Conservation (phyloP, 352 stramenopile species). For the Phytophthora tentaculata region DNA sequence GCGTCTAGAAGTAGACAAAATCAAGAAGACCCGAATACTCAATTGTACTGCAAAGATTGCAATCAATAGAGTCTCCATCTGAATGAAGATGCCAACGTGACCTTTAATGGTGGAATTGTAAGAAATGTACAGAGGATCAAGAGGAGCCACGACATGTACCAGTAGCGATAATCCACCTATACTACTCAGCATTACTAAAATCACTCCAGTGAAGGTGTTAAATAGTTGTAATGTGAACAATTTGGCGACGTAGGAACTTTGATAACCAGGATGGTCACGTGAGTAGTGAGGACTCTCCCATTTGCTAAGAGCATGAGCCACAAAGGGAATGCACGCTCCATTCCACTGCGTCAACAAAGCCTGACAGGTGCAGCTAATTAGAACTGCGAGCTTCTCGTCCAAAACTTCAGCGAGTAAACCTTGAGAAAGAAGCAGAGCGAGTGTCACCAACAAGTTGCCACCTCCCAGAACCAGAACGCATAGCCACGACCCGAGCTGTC, state of each 20-base stretch:
- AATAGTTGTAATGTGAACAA: conserved; percentile 50
- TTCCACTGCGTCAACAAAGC: conserved; percentile 38
- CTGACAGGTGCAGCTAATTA: conserved; percentile 36
- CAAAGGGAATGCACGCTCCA: conserved; percentile 25
- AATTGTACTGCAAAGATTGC: conserved; percentile 44
- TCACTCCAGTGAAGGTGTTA: conserved; percentile 46
- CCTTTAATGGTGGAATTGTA: conserved; percentile 22
- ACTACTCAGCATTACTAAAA: conserved; percentile 39
- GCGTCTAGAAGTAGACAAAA: conserved; percentile 19
- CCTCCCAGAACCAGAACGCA: conserved; percentile 26
- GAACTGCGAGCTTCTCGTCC: conserved; percentile 37
- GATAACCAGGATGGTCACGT: conserved; percentile 26
- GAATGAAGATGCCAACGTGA: conserved; percentile 36
- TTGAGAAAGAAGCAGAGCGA: conserved; percentile 43
- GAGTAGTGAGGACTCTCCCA: conserved; percentile 42
- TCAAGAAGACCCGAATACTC: conserved; percentile 22
- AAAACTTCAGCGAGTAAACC: conserved; percentile 26
- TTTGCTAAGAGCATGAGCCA: conserved; percentile 39
- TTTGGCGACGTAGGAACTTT: conserved; percentile 43
- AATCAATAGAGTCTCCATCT: conserved; percentile 51
- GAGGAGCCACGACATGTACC: conserved; percentile 14
- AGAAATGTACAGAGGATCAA: conserved; percentile 23
- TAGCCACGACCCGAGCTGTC: conserved; percentile 22
- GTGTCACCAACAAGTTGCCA: conserved; percentile 31
- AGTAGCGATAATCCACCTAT: conserved; percentile 20